Evolutionary conservation across 2,329 filamentous ascomycete species (phyloP).

Genomic region (Pestalotiopsis sp.): DNA sequence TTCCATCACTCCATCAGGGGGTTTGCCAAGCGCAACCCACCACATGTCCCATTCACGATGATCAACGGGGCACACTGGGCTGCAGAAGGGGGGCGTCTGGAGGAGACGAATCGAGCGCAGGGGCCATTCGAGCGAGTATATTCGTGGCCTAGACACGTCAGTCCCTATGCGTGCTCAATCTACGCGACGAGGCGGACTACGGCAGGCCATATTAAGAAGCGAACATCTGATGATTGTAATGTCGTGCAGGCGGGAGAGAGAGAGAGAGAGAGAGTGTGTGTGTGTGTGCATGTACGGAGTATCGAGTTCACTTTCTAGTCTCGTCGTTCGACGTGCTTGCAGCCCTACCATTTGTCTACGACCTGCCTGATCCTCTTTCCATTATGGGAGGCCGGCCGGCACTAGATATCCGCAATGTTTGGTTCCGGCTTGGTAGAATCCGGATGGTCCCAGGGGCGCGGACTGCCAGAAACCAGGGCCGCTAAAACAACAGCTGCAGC

Average conservation of each 20-base stretch:
- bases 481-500: background rate
- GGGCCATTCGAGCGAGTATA: background rate
- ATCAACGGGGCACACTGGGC: background rate
- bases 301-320: conserved; percentile 4
- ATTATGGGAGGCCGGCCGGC: conserved; percentile 1
- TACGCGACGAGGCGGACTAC: background rate
- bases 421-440: background rate
- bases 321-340: background rate
- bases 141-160: conserved; percentile 8
- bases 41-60: background rate
- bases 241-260: background rate
- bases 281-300: background rate
- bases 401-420: background rate
- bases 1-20: background rate
- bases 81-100: background rate
- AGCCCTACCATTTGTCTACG: background rate
- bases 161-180: conserved; percentile 1
- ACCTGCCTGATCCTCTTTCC: background rate
- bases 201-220: background rate
- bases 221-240: background rate
- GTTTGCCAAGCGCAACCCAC: conserved; percentile 1
- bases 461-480: background rate
- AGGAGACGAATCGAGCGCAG: background rate
- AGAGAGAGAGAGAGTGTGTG: background rate
- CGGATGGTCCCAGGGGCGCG: background rate